These are phyloP conservation scores for Leccinum rimulosum DNA, from an alignment of 768 basidiomycete genomes.

Conservation along the genomic window DNA sequence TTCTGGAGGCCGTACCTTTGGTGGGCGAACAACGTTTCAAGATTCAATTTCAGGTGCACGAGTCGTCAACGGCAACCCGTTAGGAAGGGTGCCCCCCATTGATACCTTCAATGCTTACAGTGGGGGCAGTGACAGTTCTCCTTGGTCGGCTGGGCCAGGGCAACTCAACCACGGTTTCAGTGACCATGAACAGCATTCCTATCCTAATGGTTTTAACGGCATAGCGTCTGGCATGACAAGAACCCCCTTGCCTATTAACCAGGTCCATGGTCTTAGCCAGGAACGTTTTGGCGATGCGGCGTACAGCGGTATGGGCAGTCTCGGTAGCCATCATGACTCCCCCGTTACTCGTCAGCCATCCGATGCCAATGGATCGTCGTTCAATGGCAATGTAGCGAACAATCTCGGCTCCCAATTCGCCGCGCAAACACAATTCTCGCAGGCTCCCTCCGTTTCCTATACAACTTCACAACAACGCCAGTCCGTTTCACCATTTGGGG, in stretches of 20 bases:
- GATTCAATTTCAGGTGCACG: constrained; percentile 43
- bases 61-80: constrained; percentile 31
- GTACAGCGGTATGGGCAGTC: constrained; percentile 23
- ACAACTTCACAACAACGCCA: constrained; percentile 18
- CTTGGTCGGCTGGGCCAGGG: constrained; percentile 35
- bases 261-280: constrained; percentile 24
- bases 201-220: constrained; percentile 26
- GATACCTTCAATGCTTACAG: constrained; percentile 41
- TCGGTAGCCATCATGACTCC: constrained; percentile 23
- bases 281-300: constrained; percentile 26
- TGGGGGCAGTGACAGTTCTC: constrained; percentile 28
- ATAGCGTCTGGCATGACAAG: constrained; percentile 17
- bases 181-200: constrained; percentile 22
- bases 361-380: constrained; percentile 26
- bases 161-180: constrained; percentile 20
- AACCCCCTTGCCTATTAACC: constrained; percentile 18
- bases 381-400: constrained; percentile 17
- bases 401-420: constrained; percentile 23
- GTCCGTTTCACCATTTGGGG: constrained; percentile 22
- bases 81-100: constrained; percentile 33
- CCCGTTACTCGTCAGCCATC: constrained; percentile 20
- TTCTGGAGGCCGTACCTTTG: constrained; percentile 33
- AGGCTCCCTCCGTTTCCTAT: constrained; percentile 22
- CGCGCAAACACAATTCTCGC: constrained; percentile 17
- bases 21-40: constrained; percentile 38